phyloP scores from a whole-genome alignment of 495 filamentous ascomycete species.

The Penicillium turbatum region DNA sequence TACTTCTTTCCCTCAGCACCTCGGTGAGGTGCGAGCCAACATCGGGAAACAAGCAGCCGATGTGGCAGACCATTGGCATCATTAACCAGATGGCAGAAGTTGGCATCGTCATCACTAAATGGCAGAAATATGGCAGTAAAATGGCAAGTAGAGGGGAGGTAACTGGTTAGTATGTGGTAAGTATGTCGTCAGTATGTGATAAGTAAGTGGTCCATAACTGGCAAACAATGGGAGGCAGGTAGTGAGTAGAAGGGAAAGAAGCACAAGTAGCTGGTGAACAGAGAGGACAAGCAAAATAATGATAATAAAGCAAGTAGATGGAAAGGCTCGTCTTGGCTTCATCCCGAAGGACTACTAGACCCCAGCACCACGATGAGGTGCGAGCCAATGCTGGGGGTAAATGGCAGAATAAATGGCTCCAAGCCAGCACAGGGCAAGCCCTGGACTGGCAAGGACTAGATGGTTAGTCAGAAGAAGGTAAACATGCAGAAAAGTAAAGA shows the following conservation, averaged over 20 bases:
- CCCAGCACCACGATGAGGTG: slow-evolving; percentile 14
- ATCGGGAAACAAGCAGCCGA: not conserved
- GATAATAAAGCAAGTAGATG: not conserved
- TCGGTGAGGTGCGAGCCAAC: slow-evolving; percentile 11
- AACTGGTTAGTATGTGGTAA: not conserved
- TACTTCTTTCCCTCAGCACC: slow-evolving; percentile 11
- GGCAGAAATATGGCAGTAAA: not conserved
- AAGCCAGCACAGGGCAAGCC: not conserved
- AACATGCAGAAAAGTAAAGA: not conserved
- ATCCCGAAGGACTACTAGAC: slow-evolving; percentile 8
- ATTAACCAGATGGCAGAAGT: not conserved
- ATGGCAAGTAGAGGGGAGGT: not conserved
- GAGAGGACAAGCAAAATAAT: not conserved
- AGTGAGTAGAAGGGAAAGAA: not conserved
- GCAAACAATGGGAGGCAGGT: not conserved
- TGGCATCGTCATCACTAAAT: not conserved
- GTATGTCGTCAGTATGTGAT: too few relatives aligned
- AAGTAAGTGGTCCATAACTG: too few relatives aligned
- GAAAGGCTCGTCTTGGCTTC: slow-evolving; percentile 5
- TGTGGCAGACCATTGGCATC: not conserved
- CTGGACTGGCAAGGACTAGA: not conserved
- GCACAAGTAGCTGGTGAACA: not conserved
- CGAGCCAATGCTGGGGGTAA: slow-evolving; percentile 12
- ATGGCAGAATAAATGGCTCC: slow-evolving; percentile 3
- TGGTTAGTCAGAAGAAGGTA: not conserved